Conservation (phyloP, 352 stramenopile genomes). For the Albugo candida region DNA sequence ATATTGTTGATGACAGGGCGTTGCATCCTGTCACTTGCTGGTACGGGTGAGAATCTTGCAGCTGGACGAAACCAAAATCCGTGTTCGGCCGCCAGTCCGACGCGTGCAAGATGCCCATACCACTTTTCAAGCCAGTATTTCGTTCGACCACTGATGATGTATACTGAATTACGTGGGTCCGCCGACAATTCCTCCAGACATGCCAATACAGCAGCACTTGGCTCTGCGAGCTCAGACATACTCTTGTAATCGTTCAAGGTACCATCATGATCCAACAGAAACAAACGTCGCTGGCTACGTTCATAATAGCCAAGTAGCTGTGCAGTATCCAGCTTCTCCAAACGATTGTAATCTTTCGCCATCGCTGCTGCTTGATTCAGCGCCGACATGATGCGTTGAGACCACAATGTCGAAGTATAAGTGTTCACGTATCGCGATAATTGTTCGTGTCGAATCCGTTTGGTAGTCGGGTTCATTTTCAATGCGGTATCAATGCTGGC, state of each 20-base stretch:
- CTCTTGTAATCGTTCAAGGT: conserved; percentile 67
- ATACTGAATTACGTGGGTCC: conserved; percentile 63
- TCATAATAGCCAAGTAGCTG: conserved; percentile 72
- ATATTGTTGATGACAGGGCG: conserved; percentile 5
- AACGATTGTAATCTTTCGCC: conserved; percentile 64
- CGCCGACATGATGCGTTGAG: conserved; percentile 65
- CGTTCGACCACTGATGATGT: conserved; percentile 69
- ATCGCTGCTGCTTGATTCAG: conserved; percentile 53
- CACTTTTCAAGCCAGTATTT: conserved; percentile 62
- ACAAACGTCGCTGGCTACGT: conserved; percentile 53
- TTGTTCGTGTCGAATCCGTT: conserved; percentile 72
- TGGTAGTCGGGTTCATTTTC: conserved; percentile 72
- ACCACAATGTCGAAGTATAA: conserved; percentile 77
- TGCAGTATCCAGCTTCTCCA: conserved; percentile 71
- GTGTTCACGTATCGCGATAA: conserved; percentile 76
- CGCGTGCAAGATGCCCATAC: conserved; percentile 57
- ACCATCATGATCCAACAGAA: conserved; percentile 75
- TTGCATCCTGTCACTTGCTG: background rate
- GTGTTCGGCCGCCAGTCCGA: conserved; percentile 58
- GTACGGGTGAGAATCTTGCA: conserved; percentile 21
- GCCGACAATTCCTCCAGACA: conserved; percentile 44
- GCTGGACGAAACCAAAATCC: conserved; percentile 66
- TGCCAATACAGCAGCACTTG: conserved; percentile 29
- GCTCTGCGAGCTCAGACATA: conserved; percentile 46
- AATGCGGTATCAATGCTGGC: conserved; percentile 67